Evolutionary conservation across 176 grass and related monocot species (phyloP), one percentile per base, ranked within the genome.

Genomic region (Triticum dicoccoides): DNA sequence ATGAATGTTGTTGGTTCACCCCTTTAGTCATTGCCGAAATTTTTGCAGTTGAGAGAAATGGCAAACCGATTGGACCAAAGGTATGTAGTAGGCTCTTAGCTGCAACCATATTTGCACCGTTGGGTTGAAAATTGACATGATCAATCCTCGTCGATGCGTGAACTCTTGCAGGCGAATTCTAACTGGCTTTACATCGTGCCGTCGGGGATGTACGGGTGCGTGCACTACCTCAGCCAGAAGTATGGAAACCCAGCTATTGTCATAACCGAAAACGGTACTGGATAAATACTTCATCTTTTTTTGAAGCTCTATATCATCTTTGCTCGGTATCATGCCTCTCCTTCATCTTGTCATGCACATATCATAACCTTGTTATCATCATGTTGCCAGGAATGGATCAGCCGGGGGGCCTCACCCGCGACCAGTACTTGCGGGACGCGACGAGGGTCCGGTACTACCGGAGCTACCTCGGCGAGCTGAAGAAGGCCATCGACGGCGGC

Each of bases 181-280:
- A 34, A 90, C 1, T 98, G 96, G 96, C 88, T 95, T 66, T 98
- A 93, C 91, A 95, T 95, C n/a, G 88, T 92, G 23, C 93, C 91
- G 1, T 79, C 68, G 82, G 96, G 93, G 54, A 93, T 98, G 73
- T 98, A 95, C 32, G 92, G 91, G 21, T 92, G 91, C n/a, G 86
- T 98, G 65, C 95, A 87, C 71, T 98, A 98, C 86, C 81, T 98
- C 69, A 98, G 89, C 68, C 80, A 92, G 84, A 89, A 90, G 49
- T 98, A 98, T 59, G 81, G 83, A 14, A 95, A 94, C 65, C 93
- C 93, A 35, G 61, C 86, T 0, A 52, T 95, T 18, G 87, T 90
- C 80, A 86, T 98, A 66, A 83, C 93, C 8, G 96, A 98, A 87
- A 98, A 98, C 56, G 96, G 96, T 98, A 93, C 62, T 78, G 13